Conservation (phyloP, 345 rosid species). For the Garcia nutans region DNA sequence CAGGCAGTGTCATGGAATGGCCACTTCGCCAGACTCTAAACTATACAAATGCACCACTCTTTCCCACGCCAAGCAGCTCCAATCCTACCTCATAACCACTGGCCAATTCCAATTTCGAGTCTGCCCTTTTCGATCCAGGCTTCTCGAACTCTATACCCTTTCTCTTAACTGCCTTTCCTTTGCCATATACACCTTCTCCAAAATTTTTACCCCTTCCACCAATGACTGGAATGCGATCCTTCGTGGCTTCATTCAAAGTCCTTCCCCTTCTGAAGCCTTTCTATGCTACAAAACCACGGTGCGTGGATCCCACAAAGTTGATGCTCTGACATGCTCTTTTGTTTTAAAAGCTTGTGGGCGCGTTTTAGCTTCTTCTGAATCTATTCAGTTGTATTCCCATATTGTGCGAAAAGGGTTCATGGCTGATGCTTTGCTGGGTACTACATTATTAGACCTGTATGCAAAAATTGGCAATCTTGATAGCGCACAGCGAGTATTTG, state of each 20-base stretch:
- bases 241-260: conserved; percentile 61
- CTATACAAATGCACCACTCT: conserved; percentile 41
- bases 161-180: conserved; percentile 55
- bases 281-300: conserved; percentile 57
- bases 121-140: conserved; percentile 56
- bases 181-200: conserved; percentile 57
- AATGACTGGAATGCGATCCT: conserved; percentile 87
- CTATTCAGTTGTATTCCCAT: conserved; percentile 60
- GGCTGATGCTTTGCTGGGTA: conserved; percentile 67
- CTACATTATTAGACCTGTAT: conserved; percentile 70
- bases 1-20: conserved; percentile 28
- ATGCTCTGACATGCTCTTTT: conserved; percentile 84
- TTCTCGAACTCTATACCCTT: conserved; percentile 72
- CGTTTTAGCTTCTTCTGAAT: conserved; percentile 44
- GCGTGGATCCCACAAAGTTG: conserved; percentile 40
- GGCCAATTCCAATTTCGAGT: conserved; percentile 47
- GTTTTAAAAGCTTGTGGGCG: conserved; percentile 80
- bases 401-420: conserved; percentile 49
- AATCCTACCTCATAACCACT: conserved; percentile 56
- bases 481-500: conserved; percentile 59
- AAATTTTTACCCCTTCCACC: conserved; percentile 53
- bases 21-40: conserved; percentile 9
- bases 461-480: conserved; percentile 58
- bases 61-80: conserved; percentile 63
- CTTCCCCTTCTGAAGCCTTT: conserved; percentile 53